These are phyloP conservation scores for Globisporangium cystogenes DNA, from an alignment of 352 stramenopile genomes.

Conservation along the genomic window DNA sequence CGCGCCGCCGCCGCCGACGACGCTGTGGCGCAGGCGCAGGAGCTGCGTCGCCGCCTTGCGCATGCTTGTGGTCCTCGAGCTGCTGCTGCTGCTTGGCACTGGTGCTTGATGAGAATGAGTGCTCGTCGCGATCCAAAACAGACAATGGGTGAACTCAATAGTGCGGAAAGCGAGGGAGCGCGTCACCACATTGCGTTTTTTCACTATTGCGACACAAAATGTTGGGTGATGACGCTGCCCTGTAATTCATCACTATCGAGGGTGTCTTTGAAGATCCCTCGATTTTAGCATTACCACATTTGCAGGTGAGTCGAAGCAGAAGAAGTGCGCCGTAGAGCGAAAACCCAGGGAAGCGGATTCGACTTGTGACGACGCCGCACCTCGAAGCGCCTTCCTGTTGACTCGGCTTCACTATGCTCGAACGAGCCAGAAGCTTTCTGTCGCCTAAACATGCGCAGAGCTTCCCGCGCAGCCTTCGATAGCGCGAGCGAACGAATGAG, in stretches of 20 bases:
- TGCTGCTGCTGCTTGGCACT: background rate
- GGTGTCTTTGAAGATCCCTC: too few species aligned
- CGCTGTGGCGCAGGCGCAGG: conserved; percentile 5
- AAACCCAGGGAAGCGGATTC: too few species aligned
- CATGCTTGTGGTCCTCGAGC: background rate
- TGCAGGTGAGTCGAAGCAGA: too few species aligned
- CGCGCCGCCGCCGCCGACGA: background rate
- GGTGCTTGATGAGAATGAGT: background rate
- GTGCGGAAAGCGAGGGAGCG: background rate
- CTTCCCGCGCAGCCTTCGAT: background rate
- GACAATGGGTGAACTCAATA: background rate
- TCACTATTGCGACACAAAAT: background rate
- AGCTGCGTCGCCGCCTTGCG: conserved; percentile 1
- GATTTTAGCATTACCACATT: too few species aligned
- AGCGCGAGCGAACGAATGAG: background rate
- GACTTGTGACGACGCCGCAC: background rate
- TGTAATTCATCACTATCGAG: too few species aligned
- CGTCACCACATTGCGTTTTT: background rate
- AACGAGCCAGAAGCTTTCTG: background rate
- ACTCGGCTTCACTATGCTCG: background rate
- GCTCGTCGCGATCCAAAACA: background rate
- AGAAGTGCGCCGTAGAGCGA: too few species aligned
- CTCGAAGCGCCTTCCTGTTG: background rate
- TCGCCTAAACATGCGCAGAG: conserved; percentile 9
- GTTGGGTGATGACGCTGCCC: background rate